Evolutionary conservation across 2,329 filamentous ascomycete genomes (phyloP).

Genomic region (Pseudogymnoascus sp.): DNA sequence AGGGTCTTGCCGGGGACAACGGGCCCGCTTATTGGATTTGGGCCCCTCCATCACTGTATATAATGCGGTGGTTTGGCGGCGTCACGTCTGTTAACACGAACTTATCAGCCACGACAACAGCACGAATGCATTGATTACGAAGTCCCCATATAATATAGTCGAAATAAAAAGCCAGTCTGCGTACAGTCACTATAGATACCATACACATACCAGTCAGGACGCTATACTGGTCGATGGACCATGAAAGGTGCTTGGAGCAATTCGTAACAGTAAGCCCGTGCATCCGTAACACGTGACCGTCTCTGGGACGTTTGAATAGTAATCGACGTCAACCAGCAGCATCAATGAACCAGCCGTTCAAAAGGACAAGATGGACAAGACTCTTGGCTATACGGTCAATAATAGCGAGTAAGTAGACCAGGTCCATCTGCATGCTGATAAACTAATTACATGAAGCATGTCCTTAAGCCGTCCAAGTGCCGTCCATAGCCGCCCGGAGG

Average conservation of each 20-base stretch:
- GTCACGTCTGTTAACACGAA: neutral
- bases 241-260: neutral
- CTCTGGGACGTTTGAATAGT: too few relatives aligned
- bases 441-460: neutral
- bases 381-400: neutral
- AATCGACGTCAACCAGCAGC: neutral
- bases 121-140: neutral
- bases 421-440: neutral
- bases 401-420: neutral
- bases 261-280: neutral
- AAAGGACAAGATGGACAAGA: neutral
- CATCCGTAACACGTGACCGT: neutral
- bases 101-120: neutral
- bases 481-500: neutral
- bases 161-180: neutral
- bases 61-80: neutral
- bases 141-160: neutral
- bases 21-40: neutral
- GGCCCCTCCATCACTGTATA: neutral
- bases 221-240: neutral
- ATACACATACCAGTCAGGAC: neutral
- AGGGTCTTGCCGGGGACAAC: conserved; percentile 20
- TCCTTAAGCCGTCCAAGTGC: neutral
- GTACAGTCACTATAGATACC: neutral
- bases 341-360: neutral